Conservation (phyloP, 192 early-diverging fungal genomes). For the Pilobolus umbonatus region DNA sequence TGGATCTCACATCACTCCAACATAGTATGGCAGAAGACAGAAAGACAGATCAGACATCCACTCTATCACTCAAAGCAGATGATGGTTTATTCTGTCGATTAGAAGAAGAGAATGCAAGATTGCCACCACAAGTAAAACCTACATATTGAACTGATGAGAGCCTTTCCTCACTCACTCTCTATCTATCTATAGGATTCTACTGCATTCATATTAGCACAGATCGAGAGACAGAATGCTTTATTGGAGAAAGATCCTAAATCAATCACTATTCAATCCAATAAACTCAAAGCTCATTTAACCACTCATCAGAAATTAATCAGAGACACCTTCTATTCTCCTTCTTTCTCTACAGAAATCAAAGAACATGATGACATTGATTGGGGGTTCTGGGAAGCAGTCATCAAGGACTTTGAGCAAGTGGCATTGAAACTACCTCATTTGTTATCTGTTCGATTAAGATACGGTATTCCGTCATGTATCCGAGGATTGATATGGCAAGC, state of each 20-base stretch:
- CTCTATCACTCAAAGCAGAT: constrained; percentile 6
- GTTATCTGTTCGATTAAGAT: constrained; percentile 63
- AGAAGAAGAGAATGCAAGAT: constrained; percentile 51
- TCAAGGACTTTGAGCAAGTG: constrained; percentile 67
- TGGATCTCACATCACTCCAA: too few relatives aligned
- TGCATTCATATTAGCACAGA: constrained; percentile 49
- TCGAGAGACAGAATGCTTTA: constrained; percentile 52
- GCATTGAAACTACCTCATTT: constrained; percentile 61
- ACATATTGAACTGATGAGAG: not conserved
- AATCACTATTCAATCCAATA: constrained; percentile 49
- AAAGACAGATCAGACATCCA: too few relatives aligned
- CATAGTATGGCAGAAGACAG: too few relatives aligned
- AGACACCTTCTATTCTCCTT: not conserved
- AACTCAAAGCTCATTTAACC: constrained; percentile 48
- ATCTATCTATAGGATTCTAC: constrained; percentile 39
- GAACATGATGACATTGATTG: constrained; percentile 42
- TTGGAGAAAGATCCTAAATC: constrained; percentile 53
- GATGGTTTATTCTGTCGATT: constrained; percentile 38
- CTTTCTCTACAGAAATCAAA: constrained; percentile 2
- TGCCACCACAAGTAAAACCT: constrained; percentile 46
- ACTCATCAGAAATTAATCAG: constrained; percentile 45
- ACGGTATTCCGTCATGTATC: constrained; percentile 77
- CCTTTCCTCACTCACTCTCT: not conserved
- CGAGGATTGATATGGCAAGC: constrained; percentile 90
- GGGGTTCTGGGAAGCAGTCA: constrained; percentile 81